Percentiles rank a stretch among this genome's conserved stretches.
Evolutionary conservation across 2,329 filamentous ascomycete genomes (phyloP).

Genomic region (Huntiella omanensis): DNA sequence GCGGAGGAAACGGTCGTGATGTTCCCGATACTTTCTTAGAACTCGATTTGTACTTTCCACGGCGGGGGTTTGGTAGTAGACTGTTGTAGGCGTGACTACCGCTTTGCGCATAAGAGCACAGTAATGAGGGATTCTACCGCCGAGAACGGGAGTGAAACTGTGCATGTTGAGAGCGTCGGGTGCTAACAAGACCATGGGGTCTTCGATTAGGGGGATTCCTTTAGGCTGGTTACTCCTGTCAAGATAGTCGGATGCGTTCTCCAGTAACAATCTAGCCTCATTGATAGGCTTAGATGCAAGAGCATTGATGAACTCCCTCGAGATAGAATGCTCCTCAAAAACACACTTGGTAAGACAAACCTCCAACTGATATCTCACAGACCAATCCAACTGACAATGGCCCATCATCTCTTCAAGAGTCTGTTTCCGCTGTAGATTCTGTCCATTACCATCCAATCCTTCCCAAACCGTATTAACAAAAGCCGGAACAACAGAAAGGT

Average conservation of each 20-base stretch:
- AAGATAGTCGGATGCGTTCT: conserved; percentile 44
- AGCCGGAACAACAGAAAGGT: background rate
- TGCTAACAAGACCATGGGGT: conserved; percentile 19
- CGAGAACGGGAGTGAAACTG: conserved; percentile 15
- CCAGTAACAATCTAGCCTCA: conserved; percentile 48
- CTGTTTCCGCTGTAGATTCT: background rate
- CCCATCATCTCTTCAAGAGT: background rate
- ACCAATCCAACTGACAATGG: conserved; percentile 34
- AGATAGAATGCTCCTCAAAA: conserved; percentile 59
- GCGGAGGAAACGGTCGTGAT: conserved; percentile 64
- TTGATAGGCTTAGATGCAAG: conserved; percentile 27
- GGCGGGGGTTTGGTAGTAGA: conserved; percentile 58
- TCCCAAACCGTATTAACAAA: conserved; percentile 3
- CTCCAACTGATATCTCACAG: conserved; percentile 76
- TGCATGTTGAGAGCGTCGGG: background rate
- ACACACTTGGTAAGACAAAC: conserved; percentile 70
- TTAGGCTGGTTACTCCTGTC: background rate
- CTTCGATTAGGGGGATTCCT: conserved; percentile 43
- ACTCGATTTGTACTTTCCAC: conserved; percentile 82
- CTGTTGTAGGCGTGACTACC: conserved; percentile 64
- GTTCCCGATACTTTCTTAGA: conserved; percentile 49
- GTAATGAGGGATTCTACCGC: conserved; percentile 38
- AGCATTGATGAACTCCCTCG: conserved; percentile 42
- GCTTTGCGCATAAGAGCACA: conserved; percentile 61
- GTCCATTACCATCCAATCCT: background rate